Evolutionary conservation across 1,284 basidiomycete species (phyloP).

Genomic region (Wallemia ichthyophaga): DNA sequence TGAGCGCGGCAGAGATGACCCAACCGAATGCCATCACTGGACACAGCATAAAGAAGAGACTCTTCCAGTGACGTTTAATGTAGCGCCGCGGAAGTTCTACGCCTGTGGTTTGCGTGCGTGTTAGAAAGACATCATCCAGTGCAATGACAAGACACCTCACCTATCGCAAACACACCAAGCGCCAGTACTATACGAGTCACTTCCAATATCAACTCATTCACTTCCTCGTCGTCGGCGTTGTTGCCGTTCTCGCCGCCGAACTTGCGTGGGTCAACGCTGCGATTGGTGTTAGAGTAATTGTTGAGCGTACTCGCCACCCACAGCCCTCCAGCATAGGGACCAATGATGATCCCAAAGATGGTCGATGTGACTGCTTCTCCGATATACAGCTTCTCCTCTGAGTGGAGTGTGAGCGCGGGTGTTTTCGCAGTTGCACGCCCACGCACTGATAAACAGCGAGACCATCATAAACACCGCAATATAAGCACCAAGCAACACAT

Average conservation of each 20-base stretch:
- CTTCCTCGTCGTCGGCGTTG: conserved; percentile 20
- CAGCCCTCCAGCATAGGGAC: background rate
- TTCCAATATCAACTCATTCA: conserved; percentile 53
- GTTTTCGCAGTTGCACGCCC: too few relatives aligned
- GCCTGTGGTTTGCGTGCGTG: background rate
- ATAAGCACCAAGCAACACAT: background rate
- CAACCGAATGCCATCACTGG: conserved; percentile 72
- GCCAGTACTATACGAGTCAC: conserved; percentile 86
- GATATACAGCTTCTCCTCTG: conserved; percentile 60
- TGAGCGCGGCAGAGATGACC: conserved; percentile 59
- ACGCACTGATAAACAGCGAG: conserved; percentile 39
- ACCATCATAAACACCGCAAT: conserved; percentile 50
- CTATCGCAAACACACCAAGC: conserved; percentile 90
- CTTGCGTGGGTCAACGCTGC: conserved; percentile 38
- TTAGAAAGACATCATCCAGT: too few relatives aligned
- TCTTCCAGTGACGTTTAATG: conserved; percentile 64
- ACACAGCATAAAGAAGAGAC: conserved; percentile 51
- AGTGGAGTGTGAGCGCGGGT: too few relatives aligned
- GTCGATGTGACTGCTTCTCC: conserved; percentile 94
- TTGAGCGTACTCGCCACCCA: background rate
- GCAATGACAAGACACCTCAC: conserved; percentile 13
- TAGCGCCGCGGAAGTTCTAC: background rate
- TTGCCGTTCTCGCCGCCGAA: conserved; percentile 27
- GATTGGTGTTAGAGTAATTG: background rate
- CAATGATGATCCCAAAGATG: conserved; percentile 67